Percentiles rank a stretch among this genome's conserved stretches.
These are phyloP conservation scores for Chaetothyriales sp. DNA, from an alignment of 2,329 filamentous ascomycete genomes.

Conservation along the genomic window DNA sequence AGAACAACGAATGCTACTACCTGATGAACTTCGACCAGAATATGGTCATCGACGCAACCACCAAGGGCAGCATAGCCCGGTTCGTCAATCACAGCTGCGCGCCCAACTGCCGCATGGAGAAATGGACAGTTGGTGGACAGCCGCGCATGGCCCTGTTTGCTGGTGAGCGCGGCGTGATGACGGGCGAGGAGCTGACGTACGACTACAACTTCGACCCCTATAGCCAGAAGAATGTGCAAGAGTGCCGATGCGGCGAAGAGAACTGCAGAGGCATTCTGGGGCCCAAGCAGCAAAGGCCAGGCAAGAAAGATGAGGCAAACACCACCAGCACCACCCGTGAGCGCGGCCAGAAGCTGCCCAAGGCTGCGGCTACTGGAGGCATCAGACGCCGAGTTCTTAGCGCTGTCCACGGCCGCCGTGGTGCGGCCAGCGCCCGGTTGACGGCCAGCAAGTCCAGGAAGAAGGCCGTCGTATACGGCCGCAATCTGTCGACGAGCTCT, in stretches of 20 bases:
- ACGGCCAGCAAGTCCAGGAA: constrained; percentile 8
- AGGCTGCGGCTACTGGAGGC: constrained; percentile 14
- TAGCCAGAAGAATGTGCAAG: constrained; percentile 47
- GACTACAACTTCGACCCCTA: constrained; percentile 63
- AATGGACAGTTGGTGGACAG: constrained; percentile 87
- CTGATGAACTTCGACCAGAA: constrained; percentile 97
- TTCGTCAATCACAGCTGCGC: constrained; percentile 98
- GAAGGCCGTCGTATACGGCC: background rate
- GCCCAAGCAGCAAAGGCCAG: constrained; percentile 47
- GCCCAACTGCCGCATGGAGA: constrained; percentile 95
- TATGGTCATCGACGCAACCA: constrained; percentile 80
- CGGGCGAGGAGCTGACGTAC: constrained; percentile 90
- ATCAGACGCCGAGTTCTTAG: constrained; percentile 5
- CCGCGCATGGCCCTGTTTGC: constrained; percentile 95
- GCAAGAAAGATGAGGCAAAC: constrained; percentile 11
- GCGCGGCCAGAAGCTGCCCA: constrained; percentile 7
- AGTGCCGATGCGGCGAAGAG: constrained; percentile 46
- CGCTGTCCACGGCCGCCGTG: constrained; percentile 8
- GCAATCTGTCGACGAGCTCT: constrained; percentile 5
- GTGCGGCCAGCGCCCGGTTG: constrained; percentile 7
- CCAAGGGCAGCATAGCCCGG: constrained; percentile 78
- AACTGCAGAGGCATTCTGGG: constrained; percentile 48
- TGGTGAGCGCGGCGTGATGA: constrained; percentile 75
- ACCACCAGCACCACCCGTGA: constrained; percentile 7
- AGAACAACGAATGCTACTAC: constrained; percentile 92